Evolutionary conservation across 2,329 filamentous ascomycete genomes (phyloP).

Genomic region (Pezicula neosporulosa): DNA sequence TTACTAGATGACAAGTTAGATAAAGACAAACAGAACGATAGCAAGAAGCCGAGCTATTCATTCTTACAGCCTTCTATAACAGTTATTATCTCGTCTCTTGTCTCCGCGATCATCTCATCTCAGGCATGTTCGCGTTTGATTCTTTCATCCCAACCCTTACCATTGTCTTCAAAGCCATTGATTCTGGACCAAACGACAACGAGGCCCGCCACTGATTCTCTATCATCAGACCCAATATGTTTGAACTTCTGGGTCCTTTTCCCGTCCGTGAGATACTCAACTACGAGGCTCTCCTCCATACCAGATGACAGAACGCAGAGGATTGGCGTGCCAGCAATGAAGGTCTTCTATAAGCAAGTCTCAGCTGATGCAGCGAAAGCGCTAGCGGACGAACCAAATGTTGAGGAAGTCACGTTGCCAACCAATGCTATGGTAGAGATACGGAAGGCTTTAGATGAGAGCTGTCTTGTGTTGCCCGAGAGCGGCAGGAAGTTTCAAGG

Average conservation of each 20-base stretch:
- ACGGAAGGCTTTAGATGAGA: conserved; percentile 39
- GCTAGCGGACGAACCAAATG: conserved; percentile 10
- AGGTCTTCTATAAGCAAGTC: conserved; percentile 22
- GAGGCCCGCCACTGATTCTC: too few relatives aligned
- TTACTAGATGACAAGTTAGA: background rate
- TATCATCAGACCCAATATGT: too few relatives aligned
- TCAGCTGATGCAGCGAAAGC: conserved; percentile 6
- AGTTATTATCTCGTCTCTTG: background rate
- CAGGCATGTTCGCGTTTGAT: background rate
- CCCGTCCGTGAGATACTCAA: background rate
- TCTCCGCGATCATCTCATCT: background rate
- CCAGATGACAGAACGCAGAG: background rate
- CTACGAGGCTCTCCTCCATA: background rate
- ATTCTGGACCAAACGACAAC: too few relatives aligned
- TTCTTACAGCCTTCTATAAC: background rate
- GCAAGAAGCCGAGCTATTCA: background rate
- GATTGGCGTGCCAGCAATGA: conserved; percentile 12
- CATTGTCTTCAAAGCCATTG: background rate
- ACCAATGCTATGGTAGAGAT: conserved; percentile 44
- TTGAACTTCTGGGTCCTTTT: background rate
- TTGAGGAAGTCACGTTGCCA: conserved; percentile 58
- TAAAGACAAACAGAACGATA: background rate
- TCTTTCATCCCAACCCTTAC: background rate
- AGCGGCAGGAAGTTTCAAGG: conserved; percentile 55
- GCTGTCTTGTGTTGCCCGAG: conserved; percentile 49